Percentiles rank a stretch among this genome's conserved stretches.
Evolutionary conservation across 495 filamentous ascomycete genomes (phyloP).

Genomic region (Bacidia gigantensis): DNA sequence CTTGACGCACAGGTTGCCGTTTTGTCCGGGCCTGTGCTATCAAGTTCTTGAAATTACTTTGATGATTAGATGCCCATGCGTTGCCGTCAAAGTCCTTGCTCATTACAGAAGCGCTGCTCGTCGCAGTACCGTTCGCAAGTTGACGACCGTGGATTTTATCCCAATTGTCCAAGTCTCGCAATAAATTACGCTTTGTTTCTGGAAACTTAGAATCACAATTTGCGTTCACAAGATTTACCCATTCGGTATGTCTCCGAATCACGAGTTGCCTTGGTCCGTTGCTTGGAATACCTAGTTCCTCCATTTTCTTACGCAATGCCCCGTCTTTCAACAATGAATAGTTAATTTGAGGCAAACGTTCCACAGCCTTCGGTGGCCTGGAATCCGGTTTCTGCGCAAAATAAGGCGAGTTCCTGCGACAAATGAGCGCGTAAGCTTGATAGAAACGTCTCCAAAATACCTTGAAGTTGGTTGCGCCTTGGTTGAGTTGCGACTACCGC

Average conservation of each 20-base stretch:
- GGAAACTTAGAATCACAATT: slow-evolving; percentile 76
- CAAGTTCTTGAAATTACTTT: slow-evolving; percentile 55
- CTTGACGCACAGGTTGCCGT: not conserved
- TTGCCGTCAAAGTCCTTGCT: slow-evolving; percentile 72
- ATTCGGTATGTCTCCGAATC: slow-evolving; percentile 75
- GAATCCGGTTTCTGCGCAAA: not conserved
- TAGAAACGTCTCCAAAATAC: not conserved
- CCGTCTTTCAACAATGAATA: slow-evolving; percentile 70
- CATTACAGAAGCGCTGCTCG: slow-evolving; percentile 36
- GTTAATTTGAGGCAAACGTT: slow-evolving; percentile 60
- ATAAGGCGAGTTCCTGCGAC: slow-evolving; percentile 3
- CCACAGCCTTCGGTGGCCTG: slow-evolving; percentile 24
- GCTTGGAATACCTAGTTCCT: slow-evolving; percentile 67
- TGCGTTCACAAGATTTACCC: slow-evolving; percentile 91
- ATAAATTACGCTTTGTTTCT: slow-evolving; percentile 52
- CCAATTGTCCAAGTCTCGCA: slow-evolving; percentile 71
- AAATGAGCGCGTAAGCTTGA: not conserved
- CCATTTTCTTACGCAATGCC: slow-evolving; percentile 62
- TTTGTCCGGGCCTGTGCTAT: slow-evolving; percentile 54
- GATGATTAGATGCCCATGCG: slow-evolving; percentile 62
- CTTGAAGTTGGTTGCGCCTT: not conserved
- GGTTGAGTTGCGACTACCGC: not conserved
- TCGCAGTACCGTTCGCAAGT: slow-evolving; percentile 9
- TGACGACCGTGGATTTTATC: slow-evolving; percentile 52
- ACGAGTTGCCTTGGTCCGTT: slow-evolving; percentile 51